These are phyloP conservation scores for Rhizopus microsporus DNA, from an alignment of 371 early-diverging fungal species.

Conservation along the genomic window DNA sequence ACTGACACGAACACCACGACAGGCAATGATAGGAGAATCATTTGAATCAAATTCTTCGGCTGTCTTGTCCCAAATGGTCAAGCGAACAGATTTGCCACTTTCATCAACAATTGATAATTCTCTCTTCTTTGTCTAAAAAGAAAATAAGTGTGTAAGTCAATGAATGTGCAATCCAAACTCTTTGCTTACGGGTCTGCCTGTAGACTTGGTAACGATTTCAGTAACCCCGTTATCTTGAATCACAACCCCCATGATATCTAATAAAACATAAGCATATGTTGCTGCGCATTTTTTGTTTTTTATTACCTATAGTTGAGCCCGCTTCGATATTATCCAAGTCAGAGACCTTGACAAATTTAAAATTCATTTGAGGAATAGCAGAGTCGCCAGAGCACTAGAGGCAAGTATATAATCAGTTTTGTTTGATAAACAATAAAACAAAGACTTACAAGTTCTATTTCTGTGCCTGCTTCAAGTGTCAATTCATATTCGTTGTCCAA, in stretches of 20 bases:
- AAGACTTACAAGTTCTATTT: conserved; percentile 59
- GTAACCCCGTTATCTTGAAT: conserved; percentile 62
- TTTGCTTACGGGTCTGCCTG: conserved; percentile 63
- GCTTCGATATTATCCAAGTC: conserved; percentile 67
- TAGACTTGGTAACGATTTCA: conserved; percentile 69
- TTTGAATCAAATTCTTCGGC: conserved; percentile 70
- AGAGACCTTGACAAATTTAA: conserved; percentile 67
- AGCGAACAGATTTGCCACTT: conserved; percentile 65
- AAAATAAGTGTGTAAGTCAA: background rate
- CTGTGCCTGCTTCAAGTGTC: conserved; percentile 69
- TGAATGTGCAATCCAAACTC: background rate
- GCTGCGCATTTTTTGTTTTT: background rate
- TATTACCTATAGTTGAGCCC: conserved; percentile 66
- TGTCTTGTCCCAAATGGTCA: conserved; percentile 90
- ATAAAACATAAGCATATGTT: background rate
- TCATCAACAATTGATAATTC: conserved; percentile 87
- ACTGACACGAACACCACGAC: conserved; percentile 82
- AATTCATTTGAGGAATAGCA: conserved; percentile 69
- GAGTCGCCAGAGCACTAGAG: conserved; percentile 61
- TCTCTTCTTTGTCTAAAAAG: conserved; percentile 71
- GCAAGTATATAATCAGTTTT: background rate
- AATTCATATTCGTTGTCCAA: conserved; percentile 94
- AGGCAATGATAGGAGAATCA: conserved; percentile 70
- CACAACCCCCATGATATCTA: conserved; percentile 86
- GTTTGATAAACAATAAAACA: background rate